Evolutionary conservation across 305 asterid species (phyloP), one percentile per base, ranked within the genome.

Genomic region (Fraxinus baroniana): DNA sequence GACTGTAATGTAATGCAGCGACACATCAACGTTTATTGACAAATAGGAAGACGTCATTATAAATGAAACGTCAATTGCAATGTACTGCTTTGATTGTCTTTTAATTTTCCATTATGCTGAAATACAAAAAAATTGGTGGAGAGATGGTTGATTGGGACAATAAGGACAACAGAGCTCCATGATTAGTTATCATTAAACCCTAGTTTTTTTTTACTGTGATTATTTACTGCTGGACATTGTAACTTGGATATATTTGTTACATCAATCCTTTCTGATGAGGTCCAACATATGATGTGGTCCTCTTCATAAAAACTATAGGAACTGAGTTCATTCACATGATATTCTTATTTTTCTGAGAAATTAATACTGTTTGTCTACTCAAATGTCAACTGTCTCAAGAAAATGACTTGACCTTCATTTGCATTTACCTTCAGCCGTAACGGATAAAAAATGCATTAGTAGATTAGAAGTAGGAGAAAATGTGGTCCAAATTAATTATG

Each of bases 301-400:
- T 20, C 30, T 22, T 22, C 35, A 64, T 64, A 7, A 22, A 64
- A 64, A 20, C 30, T 1, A 22, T 64, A 7, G 72, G 28, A 26
- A 64, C 17, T 64, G 72, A 64, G 72, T 64, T 64, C 33, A 22
- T 20, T 22, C 2, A 64, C 72, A 22, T 12, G 32, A 64, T 24
- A 22, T 64, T 9, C 72, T 64, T 20, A 7, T 62, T 64, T 7
- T 24, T 24, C 33, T 46, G 28, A 22, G 32, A 9, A 64, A 26
- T 64, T 64, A 68, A 68, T 68, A 68, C 74, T 68, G 74, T 68
- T 68, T 68, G 37, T 68, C 37, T 39, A 68, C 74, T 28, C 20
- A 68, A 68, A 68, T 68, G 74, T 68, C 74, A 28, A 68, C 36
- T 68, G 37, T 68, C 20, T 26, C 74, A 68, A 68, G 74, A 68